Base-by-base conservation (phyloP, 2,329 filamentous ascomycete genomes). In the Sarocladium brachiariae region DNA sequence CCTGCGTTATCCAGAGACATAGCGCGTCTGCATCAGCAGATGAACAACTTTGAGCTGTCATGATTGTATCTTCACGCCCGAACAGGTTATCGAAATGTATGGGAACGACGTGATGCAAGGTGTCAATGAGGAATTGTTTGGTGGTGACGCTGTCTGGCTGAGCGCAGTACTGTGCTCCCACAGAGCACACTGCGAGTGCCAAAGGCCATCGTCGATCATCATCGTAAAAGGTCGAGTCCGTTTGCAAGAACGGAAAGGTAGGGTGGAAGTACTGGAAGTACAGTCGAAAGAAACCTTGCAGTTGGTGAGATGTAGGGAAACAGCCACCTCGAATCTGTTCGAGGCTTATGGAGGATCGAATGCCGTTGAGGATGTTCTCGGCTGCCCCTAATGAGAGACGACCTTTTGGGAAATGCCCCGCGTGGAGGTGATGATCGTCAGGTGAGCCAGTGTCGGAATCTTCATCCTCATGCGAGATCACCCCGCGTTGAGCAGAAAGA, bases 241-340 rank as follows among this genome's bases (percentile, higher is more conserved):
- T 31, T 19, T 45, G 35, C 2, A 52, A 18, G n/a, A 53, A 52
- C 6, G 50, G 46, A 7, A 50, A 48, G 3, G 52, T 24, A 10
- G 52, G 52, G 39, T 53, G 50, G 24, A 53, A 53, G 31, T 47
- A 19, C 34, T 38, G 34, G 21, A 53, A 53, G 25, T 50, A 53
- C 4, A 52, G 19, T 3, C 50, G 52, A n/a, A 47, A 48, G 33
- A 52, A 49, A 8, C 18, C 14, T 13, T 39, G 37, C 4, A 51
- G 16, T 13, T 49, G 49, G 11, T 38, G 16, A 5, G 24, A 16
- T 14, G 39, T 25, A 8, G 39, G 39, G 23, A 43, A 43, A n/a
- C 39, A 25, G 4, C 39, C 39, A 11, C 39, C 39, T n/a, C 39
- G 39, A 43, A 43, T 19, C 21, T 43, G 39, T 9, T 43, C 39